phyloP scores from a whole-genome alignment of 1,284 basidiomycete species.

The Heimioporus retisporus region DNA sequence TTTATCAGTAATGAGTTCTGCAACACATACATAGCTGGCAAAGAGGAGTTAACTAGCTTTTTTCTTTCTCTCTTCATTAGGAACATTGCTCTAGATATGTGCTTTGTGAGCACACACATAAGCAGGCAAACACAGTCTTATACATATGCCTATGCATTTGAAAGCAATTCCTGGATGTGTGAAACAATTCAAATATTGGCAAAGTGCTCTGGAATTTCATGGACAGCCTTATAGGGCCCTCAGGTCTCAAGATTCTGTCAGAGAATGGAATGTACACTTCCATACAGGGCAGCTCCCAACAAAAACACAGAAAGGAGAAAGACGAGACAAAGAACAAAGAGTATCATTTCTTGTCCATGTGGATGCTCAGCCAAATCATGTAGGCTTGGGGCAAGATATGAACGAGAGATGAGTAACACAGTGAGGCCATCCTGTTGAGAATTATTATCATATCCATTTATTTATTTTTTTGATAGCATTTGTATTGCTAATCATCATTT shows the following conservation, averaged over 20 bases:
- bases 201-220: slow-evolving; percentile 68
- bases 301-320: slow-evolving; percentile 40
- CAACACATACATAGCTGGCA: not conserved
- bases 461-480: too few relatives aligned
- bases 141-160: slow-evolving; percentile 65
- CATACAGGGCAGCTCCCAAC: slow-evolving; percentile 33
- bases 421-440: not conserved
- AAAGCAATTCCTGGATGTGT: slow-evolving; percentile 64
- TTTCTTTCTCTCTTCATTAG: slow-evolving; percentile 41
- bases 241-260: slow-evolving; percentile 39
- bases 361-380: slow-evolving; percentile 40
- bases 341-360: slow-evolving; percentile 56
- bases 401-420: slow-evolving; percentile 18
- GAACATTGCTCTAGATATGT: slow-evolving; percentile 63
- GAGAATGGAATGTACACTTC: slow-evolving; percentile 7
- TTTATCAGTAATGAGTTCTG: slow-evolving; percentile 64
- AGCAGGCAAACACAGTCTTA: slow-evolving; percentile 62
- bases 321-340: slow-evolving; percentile 53
- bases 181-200: slow-evolving; percentile 64
- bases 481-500: too few relatives aligned
- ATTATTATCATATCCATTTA: not conserved
- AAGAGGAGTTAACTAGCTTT: too few relatives aligned
- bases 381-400: slow-evolving; percentile 51
- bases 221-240: slow-evolving; percentile 49
- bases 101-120: slow-evolving; percentile 51